These are phyloP conservation scores for Passalora sequoiae DNA, from an alignment of 2,329 filamentous ascomycete species.

Conservation along the genomic window DNA sequence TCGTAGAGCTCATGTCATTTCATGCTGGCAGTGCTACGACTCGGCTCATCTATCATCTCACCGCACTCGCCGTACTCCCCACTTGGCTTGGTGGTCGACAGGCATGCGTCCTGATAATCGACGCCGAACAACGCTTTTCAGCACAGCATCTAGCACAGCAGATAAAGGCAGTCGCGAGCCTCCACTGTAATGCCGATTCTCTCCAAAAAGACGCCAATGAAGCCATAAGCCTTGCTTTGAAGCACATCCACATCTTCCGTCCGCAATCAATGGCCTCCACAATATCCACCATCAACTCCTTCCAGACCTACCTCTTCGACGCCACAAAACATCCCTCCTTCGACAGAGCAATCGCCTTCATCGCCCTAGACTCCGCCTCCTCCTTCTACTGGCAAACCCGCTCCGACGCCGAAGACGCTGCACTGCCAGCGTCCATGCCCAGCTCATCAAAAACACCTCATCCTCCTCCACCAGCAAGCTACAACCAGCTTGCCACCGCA, in stretches of 20 bases:
- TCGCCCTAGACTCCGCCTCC: constrained; percentile 53
- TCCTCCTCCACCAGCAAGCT: constrained; percentile 7
- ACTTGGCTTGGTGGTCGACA: constrained; percentile 42
- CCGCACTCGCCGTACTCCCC: constrained; percentile 49
- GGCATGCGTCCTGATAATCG: constrained; percentile 51
- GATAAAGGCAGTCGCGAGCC: constrained; percentile 22
- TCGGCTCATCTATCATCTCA: constrained; percentile 54
- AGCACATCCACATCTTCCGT: constrained; percentile 56
- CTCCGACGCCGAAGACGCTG: constrained; percentile 35
- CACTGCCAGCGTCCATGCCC: constrained; percentile 12
- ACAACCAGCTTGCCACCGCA: constrained; percentile 20
- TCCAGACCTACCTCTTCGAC: constrained; percentile 50
- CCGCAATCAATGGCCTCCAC: constrained; percentile 50
- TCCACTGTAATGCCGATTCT: constrained; percentile 6
- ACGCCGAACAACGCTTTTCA: constrained; percentile 53
- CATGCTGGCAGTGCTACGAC: constrained; percentile 53
- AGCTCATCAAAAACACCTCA: too few relatives aligned
- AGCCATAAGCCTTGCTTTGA: constrained; percentile 37
- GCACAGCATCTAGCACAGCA: constrained; percentile 43
- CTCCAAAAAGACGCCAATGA: constrained; percentile 2
- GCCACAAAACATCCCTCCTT: constrained; percentile 42
- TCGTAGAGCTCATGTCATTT: constrained; percentile 52
- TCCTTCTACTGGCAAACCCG: constrained; percentile 53
- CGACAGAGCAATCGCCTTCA: constrained; percentile 43
- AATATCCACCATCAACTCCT: constrained; percentile 43